Evolutionary conservation across 2,329 filamentous ascomycete species (phyloP).

Genomic region (Sarocladium strictum): DNA sequence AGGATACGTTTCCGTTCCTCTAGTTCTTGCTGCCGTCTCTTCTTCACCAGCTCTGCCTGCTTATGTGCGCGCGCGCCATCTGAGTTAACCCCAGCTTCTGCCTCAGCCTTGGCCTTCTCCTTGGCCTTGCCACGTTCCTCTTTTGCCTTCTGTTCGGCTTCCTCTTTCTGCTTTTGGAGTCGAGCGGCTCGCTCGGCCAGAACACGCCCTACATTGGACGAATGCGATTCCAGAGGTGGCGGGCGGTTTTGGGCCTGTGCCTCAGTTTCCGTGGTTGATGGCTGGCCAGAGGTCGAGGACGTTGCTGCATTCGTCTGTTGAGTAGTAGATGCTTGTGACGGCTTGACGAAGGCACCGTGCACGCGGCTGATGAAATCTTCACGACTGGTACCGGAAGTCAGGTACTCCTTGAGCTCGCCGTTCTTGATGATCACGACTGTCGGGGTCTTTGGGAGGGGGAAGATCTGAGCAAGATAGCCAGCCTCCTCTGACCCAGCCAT

Average conservation of each 20-base stretch:
- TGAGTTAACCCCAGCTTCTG: constrained; percentile 26
- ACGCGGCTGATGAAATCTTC: constrained; percentile 56
- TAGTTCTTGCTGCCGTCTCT: constrained; percentile 57
- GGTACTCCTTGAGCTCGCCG: constrained; percentile 71
- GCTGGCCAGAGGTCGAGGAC: not conserved
- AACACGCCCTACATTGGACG: constrained; percentile 29
- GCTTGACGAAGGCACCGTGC: constrained; percentile 23
- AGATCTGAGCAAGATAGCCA: constrained; percentile 74
- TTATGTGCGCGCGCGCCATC: constrained; percentile 31
- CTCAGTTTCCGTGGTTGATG: constrained; percentile 1
- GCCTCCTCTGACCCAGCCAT: constrained; percentile 72
- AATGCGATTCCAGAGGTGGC: constrained; percentile 18
- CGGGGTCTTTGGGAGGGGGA: constrained; percentile 72
- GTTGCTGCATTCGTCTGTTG: constrained; percentile 10
- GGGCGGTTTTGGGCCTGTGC: constrained; percentile 11
- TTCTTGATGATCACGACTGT: constrained; percentile 75
- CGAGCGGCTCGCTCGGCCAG: constrained; percentile 46
- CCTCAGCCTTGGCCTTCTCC: constrained; percentile 38
- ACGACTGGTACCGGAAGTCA: constrained; percentile 57
- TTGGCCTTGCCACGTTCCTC: constrained; percentile 42
- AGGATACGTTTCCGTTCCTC: constrained; percentile 68
- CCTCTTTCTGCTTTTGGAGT: constrained; percentile 34
- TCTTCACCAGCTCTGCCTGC: constrained; percentile 48
- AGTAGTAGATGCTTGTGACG: constrained; percentile 13
- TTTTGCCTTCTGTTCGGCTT: constrained; percentile 41